A percentile compares a stretch with the other conserved stretches of the same genome.
These are phyloP conservation scores for Alternaria arborescens DNA, from an alignment of 2,329 filamentous ascomycete genomes.

Conservation along the genomic window DNA sequence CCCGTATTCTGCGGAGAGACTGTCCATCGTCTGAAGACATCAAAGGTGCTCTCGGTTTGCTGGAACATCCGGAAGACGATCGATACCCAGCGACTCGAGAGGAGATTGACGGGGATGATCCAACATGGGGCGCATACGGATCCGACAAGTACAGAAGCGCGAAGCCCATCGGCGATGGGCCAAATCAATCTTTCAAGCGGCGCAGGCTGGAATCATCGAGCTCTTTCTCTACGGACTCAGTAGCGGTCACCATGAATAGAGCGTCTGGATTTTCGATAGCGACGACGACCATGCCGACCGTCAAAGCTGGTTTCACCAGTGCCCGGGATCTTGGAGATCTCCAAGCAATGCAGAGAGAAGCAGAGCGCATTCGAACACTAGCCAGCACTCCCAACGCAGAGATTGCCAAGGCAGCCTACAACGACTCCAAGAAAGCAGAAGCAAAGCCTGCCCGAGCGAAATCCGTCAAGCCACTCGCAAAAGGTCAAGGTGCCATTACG, in stretches of 20 bases:
- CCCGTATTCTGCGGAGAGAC: slow-evolving; percentile 72
- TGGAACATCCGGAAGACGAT: slow-evolving; percentile 49
- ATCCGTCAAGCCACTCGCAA: slow-evolving; percentile 48
- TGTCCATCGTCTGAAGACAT: slow-evolving; percentile 61
- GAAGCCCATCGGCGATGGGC: slow-evolving; percentile 8
- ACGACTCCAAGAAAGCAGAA: slow-evolving; percentile 41
- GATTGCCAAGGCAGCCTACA: slow-evolving; percentile 23
- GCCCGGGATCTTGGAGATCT: slow-evolving; percentile 42
- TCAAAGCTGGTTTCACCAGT: slow-evolving; percentile 49
- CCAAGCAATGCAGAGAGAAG: slow-evolving; percentile 52
- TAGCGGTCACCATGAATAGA: slow-evolving; percentile 44
- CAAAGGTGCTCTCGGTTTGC: slow-evolving; percentile 27
- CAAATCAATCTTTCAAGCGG: slow-evolving; percentile 32
- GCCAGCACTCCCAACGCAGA: slow-evolving; percentile 34
- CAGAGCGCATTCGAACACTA: slow-evolving; percentile 40
- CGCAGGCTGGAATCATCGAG: slow-evolving; percentile 34
- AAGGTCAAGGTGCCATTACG: slow-evolving; percentile 62
- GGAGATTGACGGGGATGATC: slow-evolving; percentile 43
- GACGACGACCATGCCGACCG: slow-evolving; percentile 31
- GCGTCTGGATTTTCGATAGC: slow-evolving; percentile 39
- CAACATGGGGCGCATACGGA: slow-evolving; percentile 28
- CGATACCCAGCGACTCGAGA: slow-evolving; percentile 47
- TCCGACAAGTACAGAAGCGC: slow-evolving; percentile 17
- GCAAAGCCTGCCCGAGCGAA: slow-evolving; percentile 27
- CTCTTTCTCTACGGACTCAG: slow-evolving; percentile 17